Evolutionary conservation across 2,329 filamentous ascomycete genomes (phyloP).

Genomic region (Ophiostoma australiae): DNA sequence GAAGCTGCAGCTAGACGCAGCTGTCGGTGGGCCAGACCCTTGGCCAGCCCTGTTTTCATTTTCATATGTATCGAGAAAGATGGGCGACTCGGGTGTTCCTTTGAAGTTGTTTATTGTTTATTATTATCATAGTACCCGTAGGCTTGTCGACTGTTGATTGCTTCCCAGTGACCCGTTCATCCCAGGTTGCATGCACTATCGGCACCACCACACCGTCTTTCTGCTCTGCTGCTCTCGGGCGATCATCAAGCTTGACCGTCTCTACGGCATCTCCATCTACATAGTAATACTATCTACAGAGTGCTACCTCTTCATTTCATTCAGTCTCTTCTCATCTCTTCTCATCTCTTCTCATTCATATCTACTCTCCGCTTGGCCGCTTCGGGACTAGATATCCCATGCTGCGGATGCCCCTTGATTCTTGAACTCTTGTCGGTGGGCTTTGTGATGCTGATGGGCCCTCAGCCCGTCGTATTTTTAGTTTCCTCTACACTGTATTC

Average conservation of each 20-base stretch:
- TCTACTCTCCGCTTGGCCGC: not conserved
- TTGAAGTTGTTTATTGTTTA: not conserved
- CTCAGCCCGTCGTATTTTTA: slow-evolving; percentile 11
- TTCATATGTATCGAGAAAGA: not conserved
- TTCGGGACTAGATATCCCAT: not conserved
- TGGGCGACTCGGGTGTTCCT: not conserved
- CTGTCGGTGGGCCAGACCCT: slow-evolving; percentile 8
- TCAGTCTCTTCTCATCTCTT: not conserved
- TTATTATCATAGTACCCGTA: not conserved
- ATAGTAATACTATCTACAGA: not conserved
- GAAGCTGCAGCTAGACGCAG: slow-evolving; percentile 1
- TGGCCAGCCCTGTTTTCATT: slow-evolving; percentile 6
- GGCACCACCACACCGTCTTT: not conserved
- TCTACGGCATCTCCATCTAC: not conserved
- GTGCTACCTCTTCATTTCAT: not conserved
- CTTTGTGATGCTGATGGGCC: not conserved
- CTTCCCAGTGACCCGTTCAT: not conserved
- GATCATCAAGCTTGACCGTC: slow-evolving; percentile 5
- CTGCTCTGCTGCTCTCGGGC: not conserved
- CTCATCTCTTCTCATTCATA: not conserved
- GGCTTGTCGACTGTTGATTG: not conserved
- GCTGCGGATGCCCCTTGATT: not conserved
- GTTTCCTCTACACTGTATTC: not conserved
- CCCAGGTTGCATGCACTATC: no score
- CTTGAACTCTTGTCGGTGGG: not conserved